These are phyloP conservation scores for Mucor saturninus DNA, from an alignment of 371 early-diverging fungal species.

Conservation along the genomic window DNA sequence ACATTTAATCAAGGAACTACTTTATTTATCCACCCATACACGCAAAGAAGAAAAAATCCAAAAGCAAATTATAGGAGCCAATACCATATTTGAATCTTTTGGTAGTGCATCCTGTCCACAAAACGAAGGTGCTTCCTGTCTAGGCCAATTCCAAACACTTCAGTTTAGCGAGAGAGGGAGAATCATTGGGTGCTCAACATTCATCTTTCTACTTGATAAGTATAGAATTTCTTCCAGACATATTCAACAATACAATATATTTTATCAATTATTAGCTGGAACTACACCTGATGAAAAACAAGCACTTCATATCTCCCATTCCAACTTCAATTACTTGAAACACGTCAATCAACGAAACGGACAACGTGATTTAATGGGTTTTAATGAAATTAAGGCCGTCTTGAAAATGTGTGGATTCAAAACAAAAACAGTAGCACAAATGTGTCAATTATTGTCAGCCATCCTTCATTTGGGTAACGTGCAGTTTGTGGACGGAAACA, in stretches of 20 bases:
- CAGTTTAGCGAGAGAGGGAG: slow-evolving; percentile 82
- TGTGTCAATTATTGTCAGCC: slow-evolving; percentile 73
- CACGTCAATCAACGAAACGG: slow-evolving; percentile 29
- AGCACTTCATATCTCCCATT: slow-evolving; percentile 60
- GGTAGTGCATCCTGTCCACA: slow-evolving; percentile 62
- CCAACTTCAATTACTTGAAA: slow-evolving; percentile 61
- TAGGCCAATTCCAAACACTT: slow-evolving; percentile 77
- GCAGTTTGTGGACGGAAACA: slow-evolving; percentile 64
- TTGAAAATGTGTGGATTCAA: slow-evolving; percentile 79
- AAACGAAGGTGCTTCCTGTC: slow-evolving; percentile 69
- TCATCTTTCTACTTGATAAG: slow-evolving; percentile 84
- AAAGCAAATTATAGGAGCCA: slow-evolving; percentile 57
- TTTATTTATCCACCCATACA: slow-evolving; percentile 59
- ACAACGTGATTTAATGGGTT: slow-evolving; percentile 41
- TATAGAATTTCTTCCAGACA: slow-evolving; percentile 61
- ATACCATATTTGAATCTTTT: slow-evolving; percentile 70
- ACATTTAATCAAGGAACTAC: slow-evolving; percentile 66
- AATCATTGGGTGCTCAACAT: slow-evolving; percentile 78
- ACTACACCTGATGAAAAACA: slow-evolving; percentile 62
- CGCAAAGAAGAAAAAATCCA: slow-evolving; percentile 65
- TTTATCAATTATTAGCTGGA: slow-evolving; percentile 79
- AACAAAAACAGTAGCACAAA: slow-evolving; percentile 66
- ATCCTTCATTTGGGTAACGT: slow-evolving; percentile 80
- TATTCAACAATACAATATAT: slow-evolving; percentile 81
- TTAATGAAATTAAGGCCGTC: slow-evolving; percentile 66